Percentiles rank a stretch among this genome's conserved stretches.
Conservation (phyloP, 108 stramenopile genomes). For the Stephanodiscus minutulus region DNA sequence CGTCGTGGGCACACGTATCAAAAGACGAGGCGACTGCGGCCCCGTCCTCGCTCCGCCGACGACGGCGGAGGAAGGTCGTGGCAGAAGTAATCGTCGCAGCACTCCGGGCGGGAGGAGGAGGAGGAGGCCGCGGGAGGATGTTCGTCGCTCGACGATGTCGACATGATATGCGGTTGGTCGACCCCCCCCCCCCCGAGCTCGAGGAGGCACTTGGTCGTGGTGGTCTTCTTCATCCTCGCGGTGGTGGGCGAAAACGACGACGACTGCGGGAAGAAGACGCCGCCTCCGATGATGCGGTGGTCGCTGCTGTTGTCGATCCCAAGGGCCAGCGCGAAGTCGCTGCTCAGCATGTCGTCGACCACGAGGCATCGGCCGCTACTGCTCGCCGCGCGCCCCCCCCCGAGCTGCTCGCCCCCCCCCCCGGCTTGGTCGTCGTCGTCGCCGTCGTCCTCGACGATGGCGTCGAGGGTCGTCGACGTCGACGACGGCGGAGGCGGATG, state of each 20-base stretch:
- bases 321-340: slow-evolving; percentile 1
- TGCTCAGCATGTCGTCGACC: neutral
- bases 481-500: too few relatives aligned
- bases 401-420: too few relatives aligned
- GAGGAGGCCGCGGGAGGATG: neutral
- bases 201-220: neutral
- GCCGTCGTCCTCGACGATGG: neutral
- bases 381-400: neutral
- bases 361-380: neutral
- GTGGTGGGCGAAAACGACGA: neutral
- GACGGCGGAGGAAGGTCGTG: too few relatives aligned
- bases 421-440: neutral
- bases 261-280: too few relatives aligned
- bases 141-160: too few relatives aligned
- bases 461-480: neutral
- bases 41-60: too few relatives aligned
- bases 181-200: neutral
- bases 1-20: too few relatives aligned
- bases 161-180: too few relatives aligned
- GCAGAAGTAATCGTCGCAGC: too few relatives aligned
- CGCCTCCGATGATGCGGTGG: too few relatives aligned
- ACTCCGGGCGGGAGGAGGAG: too few relatives aligned
- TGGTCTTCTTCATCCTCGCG: slow-evolving; percentile 3
- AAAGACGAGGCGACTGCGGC: too few relatives aligned
- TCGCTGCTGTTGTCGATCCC: neutral